phyloP scores from a whole-genome alignment of 2,329 filamentous ascomycete species.

The Claviceps monticola region DNA sequence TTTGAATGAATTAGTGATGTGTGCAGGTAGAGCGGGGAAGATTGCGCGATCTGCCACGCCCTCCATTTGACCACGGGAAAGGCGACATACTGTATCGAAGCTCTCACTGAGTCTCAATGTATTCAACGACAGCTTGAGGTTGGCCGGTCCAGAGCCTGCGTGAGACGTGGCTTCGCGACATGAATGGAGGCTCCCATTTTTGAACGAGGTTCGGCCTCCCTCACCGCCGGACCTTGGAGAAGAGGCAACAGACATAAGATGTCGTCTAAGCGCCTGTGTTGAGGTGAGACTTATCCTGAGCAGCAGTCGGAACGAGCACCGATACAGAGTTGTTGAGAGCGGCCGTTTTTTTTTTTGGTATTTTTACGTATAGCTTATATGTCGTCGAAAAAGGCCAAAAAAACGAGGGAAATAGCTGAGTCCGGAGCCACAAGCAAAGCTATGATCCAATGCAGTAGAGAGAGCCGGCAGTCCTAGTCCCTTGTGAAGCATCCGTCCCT shows the following conservation, averaged over 20 bases:
- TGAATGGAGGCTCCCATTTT: conserved; percentile 1
- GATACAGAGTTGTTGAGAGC: not conserved
- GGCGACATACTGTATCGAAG: conserved; percentile 6
- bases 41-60: not conserved
- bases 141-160: not conserved
- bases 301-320: not conserved
- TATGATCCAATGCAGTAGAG: not conserved
- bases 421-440: not conserved
- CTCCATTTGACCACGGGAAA: not conserved
- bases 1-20: not conserved
- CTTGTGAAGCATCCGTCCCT: no score
- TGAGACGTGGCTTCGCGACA: conserved; percentile 1
- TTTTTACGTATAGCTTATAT: not conserved
- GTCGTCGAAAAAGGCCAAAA: not conserved
- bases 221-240: conserved; percentile 1
- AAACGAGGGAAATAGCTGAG: not conserved
- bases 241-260: conserved; percentile 6
- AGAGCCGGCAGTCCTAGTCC: no score
- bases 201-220: not conserved
- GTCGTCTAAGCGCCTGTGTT: not conserved
- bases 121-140: conserved; percentile 5
- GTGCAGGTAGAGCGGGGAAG: not conserved
- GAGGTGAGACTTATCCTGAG: not conserved
- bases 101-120: conserved; percentile 5
- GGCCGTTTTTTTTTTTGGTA: not conserved